Base-by-base conservation (phyloP, 2,329 filamentous ascomycete genomes). In the Neonectria hederae region DNA sequence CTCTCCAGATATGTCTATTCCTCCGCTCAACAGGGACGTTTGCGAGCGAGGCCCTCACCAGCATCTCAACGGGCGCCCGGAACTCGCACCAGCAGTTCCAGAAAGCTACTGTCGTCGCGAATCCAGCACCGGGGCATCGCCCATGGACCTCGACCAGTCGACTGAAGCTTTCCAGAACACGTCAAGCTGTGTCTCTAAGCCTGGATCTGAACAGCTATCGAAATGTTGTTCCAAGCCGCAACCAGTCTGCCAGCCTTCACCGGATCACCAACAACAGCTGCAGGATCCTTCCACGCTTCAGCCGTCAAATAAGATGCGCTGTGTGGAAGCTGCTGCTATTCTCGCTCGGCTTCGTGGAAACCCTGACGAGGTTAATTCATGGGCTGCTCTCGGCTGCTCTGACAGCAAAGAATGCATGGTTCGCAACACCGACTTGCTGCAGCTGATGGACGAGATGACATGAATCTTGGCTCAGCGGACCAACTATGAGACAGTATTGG, bases 281-380 rank as follows among this genome's bases (percentile, higher is more conserved):
- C 30, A 53, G 2, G 32, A 48, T 8, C 4, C 30, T 3, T 19
- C 54, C 6, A 8, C 9, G 14, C 54, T 58, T 17, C 60, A 42
- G 1, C 60, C 65, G 17, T 14, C 53, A 10, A 70, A 72, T 19
- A 70, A 71, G 13, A 74, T 73, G 43, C 72, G 67, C 35, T 74
- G 72, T 19, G 69, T 74, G 53, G 72, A 74, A 22, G 72, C 72
- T 19, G 72, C 72, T n/a, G 67, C 62, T 13, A 74, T 82, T 32
- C 79, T 82, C 17, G 78, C 80, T 19, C 77, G 79, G 24, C 79
- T 81, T 66, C 77, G 81, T 21, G 78, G 79, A 0, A 73, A 76
- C 13, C 63, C 69, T 10, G 73, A 79, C 53, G 54, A 74, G 8
- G 66, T 67, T 2, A 48, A 66, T 5, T 74, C 76, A 11, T 73